phyloP scores from a whole-genome alignment of 495 filamentous ascomycete genomes.

The Podospora pseudoanserina region DNA sequence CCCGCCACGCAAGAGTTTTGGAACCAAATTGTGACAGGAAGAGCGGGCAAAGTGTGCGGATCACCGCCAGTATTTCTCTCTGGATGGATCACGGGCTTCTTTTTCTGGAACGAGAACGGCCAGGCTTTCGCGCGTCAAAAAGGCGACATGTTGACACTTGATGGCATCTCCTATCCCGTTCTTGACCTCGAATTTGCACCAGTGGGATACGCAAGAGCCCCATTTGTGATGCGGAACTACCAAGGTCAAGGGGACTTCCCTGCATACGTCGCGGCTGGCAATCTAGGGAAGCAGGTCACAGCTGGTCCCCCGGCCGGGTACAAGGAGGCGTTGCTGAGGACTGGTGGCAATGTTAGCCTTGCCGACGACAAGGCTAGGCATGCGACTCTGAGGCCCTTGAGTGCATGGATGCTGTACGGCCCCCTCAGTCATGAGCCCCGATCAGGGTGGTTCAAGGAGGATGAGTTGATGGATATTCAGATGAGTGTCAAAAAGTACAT shows the following conservation, averaged over 20 bases:
- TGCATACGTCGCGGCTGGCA: slow-evolving; percentile 28
- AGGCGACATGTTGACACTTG: slow-evolving; percentile 15
- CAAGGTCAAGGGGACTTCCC: slow-evolving; percentile 16
- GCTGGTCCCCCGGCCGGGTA: slow-evolving; percentile 25
- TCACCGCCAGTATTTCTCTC: slow-evolving; percentile 31
- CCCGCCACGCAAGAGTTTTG: slow-evolving; percentile 39
- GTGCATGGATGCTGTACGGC: slow-evolving; percentile 32
- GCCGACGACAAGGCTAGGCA: slow-evolving; percentile 17
- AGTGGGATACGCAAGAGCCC: slow-evolving; percentile 30
- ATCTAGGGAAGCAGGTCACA: slow-evolving; percentile 29
- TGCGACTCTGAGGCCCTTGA: slow-evolving; percentile 25
- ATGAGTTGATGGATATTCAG: slow-evolving; percentile 13
- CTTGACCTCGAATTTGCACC: slow-evolving; percentile 24
- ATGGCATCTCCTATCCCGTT: slow-evolving; percentile 24
- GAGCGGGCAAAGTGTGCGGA: slow-evolving; percentile 16
- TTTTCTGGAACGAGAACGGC: slow-evolving; percentile 43
- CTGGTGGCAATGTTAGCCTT: slow-evolving; percentile 13
- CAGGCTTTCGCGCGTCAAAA: slow-evolving; percentile 12
- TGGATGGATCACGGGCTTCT: slow-evolving; percentile 51
- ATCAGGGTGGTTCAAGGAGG: slow-evolving; percentile 3
- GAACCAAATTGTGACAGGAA: slow-evolving; percentile 32
- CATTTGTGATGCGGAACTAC: slow-evolving; percentile 29
- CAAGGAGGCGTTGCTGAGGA: slow-evolving; percentile 19
- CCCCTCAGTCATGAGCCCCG: slow-evolving; percentile 18
- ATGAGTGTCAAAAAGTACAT: slow-evolving; percentile 3